Evolutionary conservation across 108 stramenopile species (phyloP).

Genomic region (Fragilariopsis cylindrus): DNA sequence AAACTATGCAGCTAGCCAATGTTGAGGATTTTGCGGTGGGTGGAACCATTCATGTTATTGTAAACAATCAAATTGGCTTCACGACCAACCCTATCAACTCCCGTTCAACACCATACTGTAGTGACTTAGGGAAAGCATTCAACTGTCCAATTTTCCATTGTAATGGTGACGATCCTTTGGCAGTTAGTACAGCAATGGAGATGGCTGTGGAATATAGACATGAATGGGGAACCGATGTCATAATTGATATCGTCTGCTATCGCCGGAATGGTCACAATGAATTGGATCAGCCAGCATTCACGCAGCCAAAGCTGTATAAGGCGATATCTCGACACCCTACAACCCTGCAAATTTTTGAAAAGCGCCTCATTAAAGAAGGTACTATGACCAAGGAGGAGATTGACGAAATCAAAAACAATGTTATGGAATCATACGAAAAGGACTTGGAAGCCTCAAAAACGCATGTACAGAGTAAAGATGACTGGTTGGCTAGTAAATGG

Average conservation of each 20-base stretch:
- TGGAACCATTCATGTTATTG: slow-evolving; percentile 99
- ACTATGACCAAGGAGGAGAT: slow-evolving; percentile 79
- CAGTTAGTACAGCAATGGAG: slow-evolving; percentile 94
- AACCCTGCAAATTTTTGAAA: slow-evolving; percentile 87
- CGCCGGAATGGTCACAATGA: slow-evolving; percentile 99
- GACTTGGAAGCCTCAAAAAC: slow-evolving; percentile 93
- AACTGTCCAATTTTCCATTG: slow-evolving; percentile 99
- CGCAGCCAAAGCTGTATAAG: slow-evolving; percentile 95
- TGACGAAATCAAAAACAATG: slow-evolving; percentile 82
- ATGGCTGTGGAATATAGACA: slow-evolving; percentile 97
- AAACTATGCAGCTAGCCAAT: slow-evolving; percentile 95
- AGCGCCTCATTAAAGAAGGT: slow-evolving; percentile 78
- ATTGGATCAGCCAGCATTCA: slow-evolving; percentile 98
- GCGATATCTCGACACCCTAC: slow-evolving; percentile 88
- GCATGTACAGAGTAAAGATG: slow-evolving; percentile 70
- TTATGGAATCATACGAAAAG: slow-evolving; percentile 81
- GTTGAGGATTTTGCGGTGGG: slow-evolving; percentile 93
- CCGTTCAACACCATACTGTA: slow-evolving; percentile 94
- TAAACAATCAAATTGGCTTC: slow-evolving; percentile 99
- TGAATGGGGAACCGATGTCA: slow-evolving; percentile 95
- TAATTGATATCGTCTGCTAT: slow-evolving; percentile 99
- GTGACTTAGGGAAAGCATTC: slow-evolving; percentile 98
- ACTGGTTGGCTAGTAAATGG: slow-evolving; percentile 96
- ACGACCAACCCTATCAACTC: slow-evolving; percentile 96
- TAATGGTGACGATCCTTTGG: slow-evolving; percentile 98